phyloP scores from a whole-genome alignment of 495 filamentous ascomycete species.

The Lophiotrema nucula region DNA sequence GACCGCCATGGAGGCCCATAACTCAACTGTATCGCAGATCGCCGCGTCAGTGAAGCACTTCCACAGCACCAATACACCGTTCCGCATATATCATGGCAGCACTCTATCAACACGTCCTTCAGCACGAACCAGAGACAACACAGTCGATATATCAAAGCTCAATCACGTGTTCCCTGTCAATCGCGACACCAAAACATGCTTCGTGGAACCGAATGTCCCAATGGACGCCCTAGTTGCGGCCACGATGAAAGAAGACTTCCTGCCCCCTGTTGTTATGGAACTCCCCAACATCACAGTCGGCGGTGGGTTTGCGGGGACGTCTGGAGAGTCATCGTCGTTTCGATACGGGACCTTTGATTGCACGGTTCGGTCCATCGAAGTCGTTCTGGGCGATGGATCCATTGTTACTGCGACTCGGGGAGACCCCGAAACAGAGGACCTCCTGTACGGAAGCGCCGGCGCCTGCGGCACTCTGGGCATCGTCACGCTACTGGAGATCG shows the following conservation, averaged over 20 bases:
- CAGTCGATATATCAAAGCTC: constrained; percentile 53
- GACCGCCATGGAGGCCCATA: constrained; percentile 28
- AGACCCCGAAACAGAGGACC: constrained; percentile 42
- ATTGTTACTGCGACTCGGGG: constrained; percentile 43
- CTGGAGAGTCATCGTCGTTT: constrained; percentile 59
- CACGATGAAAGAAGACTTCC: constrained; percentile 51
- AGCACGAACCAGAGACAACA: constrained; percentile 46
- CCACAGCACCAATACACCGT: constrained; percentile 37
- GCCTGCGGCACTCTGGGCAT: constrained; percentile 59
- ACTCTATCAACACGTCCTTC: constrained; percentile 68
- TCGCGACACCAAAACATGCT: constrained; percentile 36
- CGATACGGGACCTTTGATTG: constrained; percentile 59
- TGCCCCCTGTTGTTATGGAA: constrained; percentile 61
- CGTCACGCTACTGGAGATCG: constrained; percentile 55
- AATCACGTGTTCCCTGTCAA: constrained; percentile 45
- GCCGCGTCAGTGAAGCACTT: constrained; percentile 12
- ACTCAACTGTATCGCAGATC: constrained; percentile 10
- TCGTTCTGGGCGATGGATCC: constrained; percentile 57
- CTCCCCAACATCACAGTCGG: constrained; percentile 65
- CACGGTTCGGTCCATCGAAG: constrained; percentile 55
- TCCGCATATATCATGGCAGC: constrained; percentile 75
- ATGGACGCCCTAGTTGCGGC: constrained; percentile 60
- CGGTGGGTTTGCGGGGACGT: constrained; percentile 61
- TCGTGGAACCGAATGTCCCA: constrained; percentile 65
- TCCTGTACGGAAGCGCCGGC: constrained; percentile 56